Evolutionary conservation across 106 monocot species (phyloP).

Genomic region (Allium cepa): DNA sequence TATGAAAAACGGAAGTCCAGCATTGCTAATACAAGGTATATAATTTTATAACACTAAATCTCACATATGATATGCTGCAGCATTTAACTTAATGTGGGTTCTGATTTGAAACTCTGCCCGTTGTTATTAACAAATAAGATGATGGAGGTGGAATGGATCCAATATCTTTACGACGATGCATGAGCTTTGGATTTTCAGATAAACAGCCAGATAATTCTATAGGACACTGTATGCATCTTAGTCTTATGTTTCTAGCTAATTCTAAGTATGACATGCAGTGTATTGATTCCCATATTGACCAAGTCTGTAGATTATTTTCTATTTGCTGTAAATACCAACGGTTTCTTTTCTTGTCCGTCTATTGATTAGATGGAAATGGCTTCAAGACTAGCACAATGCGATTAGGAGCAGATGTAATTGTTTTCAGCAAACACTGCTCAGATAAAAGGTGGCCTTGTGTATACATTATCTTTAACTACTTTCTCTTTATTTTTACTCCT

Average conservation of each 20-base stretch:
- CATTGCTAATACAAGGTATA: conserved; percentile 72
- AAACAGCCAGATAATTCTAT: conserved; percentile 64
- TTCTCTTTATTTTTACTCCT: background rate
- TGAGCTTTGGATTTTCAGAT: conserved; percentile 95
- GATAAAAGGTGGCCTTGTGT: background rate
- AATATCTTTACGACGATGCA: conserved; percentile 60
- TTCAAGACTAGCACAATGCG: conserved; percentile 99
- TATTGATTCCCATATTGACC: too few species aligned
- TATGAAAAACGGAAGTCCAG: conserved; percentile 27
- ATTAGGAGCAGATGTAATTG: conserved; percentile 86
- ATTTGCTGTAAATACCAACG: too few species aligned
- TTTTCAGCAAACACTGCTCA: conserved; percentile 42
- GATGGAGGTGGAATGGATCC: conserved; percentile 96
- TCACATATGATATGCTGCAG: background rate
- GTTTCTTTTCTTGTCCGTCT: too few species aligned
- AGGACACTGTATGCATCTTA: conserved; percentile 65
- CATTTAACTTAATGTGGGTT: background rate
- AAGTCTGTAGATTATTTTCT: too few species aligned
- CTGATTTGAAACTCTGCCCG: background rate
- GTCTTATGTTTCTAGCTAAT: background rate
- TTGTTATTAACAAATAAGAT: conserved; percentile 27
- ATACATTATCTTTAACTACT: background rate
- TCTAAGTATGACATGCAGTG: too few species aligned
- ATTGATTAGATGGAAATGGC: conserved; percentile 80
- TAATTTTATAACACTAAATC: background rate